Evolutionary conservation across 73 alveolate genomes (phyloP).

Genomic region (Symbiodinium natans): DNA sequence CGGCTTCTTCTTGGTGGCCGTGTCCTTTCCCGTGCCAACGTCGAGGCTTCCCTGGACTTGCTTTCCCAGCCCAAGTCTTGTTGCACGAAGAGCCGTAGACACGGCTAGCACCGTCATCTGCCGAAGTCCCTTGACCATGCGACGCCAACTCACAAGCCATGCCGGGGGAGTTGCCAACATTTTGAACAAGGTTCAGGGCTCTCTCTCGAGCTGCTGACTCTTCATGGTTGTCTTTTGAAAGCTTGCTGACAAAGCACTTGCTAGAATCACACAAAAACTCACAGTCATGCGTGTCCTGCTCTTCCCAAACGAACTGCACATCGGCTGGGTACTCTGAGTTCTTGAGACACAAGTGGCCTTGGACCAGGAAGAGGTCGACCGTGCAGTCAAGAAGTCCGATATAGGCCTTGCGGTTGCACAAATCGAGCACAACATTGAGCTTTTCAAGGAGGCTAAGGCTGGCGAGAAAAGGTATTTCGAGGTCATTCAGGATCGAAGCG

Average conservation of each 20-base stretch:
- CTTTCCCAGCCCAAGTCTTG: not conserved
- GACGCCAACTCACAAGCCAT: not conserved
- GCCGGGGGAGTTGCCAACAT: not conserved
- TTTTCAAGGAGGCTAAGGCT: not conserved
- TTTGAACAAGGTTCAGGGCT: not conserved
- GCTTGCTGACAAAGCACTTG: not conserved
- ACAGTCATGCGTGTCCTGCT: not conserved
- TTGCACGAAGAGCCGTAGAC: not conserved
- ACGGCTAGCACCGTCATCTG: not conserved
- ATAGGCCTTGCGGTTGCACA: not conserved
- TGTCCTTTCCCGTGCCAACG: not conserved
- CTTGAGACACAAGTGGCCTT: conserved; percentile 9
- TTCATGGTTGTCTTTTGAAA: too few species aligned
- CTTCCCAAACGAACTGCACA: not conserved
- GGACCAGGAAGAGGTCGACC: not conserved
- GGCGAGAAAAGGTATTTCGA: not conserved
- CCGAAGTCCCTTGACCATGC: not conserved
- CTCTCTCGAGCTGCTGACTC: not conserved
- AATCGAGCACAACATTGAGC: not conserved
- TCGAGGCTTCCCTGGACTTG: too few species aligned
- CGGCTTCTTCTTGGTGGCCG: not conserved
- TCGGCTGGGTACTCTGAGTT: not conserved
- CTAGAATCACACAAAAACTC: not conserved
- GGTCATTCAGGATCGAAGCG: not conserved
- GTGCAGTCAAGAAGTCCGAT: not conserved